Base-by-base conservation (phyloP, 2,329 filamentous ascomycete species). In the Aurifilum marmelostoma region DNA sequence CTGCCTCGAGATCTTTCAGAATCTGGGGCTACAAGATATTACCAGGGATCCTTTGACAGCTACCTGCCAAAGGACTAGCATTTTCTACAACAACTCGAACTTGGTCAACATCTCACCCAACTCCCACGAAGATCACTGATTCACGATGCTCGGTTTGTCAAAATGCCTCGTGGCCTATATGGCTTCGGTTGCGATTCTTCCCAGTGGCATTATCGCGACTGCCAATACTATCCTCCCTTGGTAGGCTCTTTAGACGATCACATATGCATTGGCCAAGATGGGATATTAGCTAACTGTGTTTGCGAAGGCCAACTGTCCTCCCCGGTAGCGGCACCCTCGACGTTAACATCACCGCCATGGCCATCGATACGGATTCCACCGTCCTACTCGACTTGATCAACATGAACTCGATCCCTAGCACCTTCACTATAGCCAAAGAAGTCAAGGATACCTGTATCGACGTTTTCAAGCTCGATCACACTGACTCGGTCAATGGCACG, bases 261-360 rank as follows among this genome's bases (percentile, higher is more conserved):
- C 7, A 9, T n/a, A 21, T 21, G 8, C 34, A 14, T 16, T 4
- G 6, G 14, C 8, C 2, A 32, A 5, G 32, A 16, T 32, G 18
- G n/a, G 27, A 50, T 27, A n/a, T n/a, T n/a, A n/a, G n/a, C n/a
- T n/a, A n/a, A 43, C 60, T 63, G n/a, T 50, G 5, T 41, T 41
- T 21, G 7, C n/a, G 50, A 27, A 63, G 60, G 60, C 60, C 60
- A 2, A 32, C 37, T 12, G 9, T 21, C 2, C 39, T 63, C 14
- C 60, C 60, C 34, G 60, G 60, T 8, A 11, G 50, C 11, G 60
- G 60, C 7, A 47, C 6, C 21, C 60, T 63, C 37, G 24, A 50
- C 37, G 39, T 63, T 41, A 63, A 63, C 9, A 63, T 63, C 24
- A 63, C n/a, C 41, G 14, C 27, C 27, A 47, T 63, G 24, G 60